These are phyloP conservation scores for Clavaria fumosa DNA, from an alignment of 768 basidiomycete genomes.

Conservation along the genomic window DNA sequence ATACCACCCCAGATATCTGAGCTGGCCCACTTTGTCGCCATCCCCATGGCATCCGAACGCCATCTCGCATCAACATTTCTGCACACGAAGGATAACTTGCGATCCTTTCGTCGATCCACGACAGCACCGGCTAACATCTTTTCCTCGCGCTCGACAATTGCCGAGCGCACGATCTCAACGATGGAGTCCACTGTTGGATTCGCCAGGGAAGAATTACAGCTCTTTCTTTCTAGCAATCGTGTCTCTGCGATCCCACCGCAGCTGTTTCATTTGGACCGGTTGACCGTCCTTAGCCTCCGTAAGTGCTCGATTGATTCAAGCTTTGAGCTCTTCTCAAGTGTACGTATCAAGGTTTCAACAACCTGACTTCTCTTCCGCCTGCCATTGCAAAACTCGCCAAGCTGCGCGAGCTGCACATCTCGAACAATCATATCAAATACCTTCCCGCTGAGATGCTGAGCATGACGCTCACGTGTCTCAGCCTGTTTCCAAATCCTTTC, in stretches of 20 bases:
- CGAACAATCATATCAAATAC: conserved; percentile 40
- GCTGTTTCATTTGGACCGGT: conserved; percentile 37
- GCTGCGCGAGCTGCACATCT: conserved; percentile 44
- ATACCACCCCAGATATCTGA: conserved; percentile 35
- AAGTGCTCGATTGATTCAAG: conserved; percentile 15
- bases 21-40: conserved; percentile 31
- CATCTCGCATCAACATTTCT: conserved; percentile 5
- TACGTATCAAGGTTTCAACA: conserved; percentile 34
- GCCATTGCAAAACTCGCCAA: conserved; percentile 40
- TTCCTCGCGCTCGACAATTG: conserved; percentile 16
- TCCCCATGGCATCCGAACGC: conserved; percentile 21
- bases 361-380: conserved; percentile 40
- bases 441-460: conserved; percentile 51
- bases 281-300: conserved; percentile 55
- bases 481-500: conserved; percentile 48
- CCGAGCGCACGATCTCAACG: conserved; percentile 18
- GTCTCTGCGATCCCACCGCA: conserved; percentile 40
- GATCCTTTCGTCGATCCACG: conserved; percentile 20
- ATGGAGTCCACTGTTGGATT: conserved; percentile 21
- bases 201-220: conserved; percentile 33
- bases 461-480: conserved; percentile 35
- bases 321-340: not conserved
- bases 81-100: conserved; percentile 7
- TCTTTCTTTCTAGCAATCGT: conserved; percentile 40
- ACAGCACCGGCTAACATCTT: conserved; percentile 20